phyloP scores from a whole-genome alignment of 2,329 filamentous ascomycete genomes.

The Claviceps sp. region DNA sequence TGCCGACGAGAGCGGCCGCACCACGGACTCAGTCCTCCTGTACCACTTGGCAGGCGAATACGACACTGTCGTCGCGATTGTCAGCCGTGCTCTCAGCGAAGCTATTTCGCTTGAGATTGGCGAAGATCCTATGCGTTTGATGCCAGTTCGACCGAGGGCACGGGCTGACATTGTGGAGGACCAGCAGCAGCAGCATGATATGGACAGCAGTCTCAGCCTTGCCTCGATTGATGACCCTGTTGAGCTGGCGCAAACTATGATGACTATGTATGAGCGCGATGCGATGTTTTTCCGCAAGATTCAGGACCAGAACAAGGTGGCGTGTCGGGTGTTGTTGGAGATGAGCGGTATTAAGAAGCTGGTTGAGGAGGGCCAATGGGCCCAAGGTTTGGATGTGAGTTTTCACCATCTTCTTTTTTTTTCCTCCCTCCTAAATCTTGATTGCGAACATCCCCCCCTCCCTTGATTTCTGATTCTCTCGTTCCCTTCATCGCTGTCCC shows the following conservation, averaged over 20 bases:
- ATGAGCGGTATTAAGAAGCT: conserved; percentile 48
- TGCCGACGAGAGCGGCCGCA: conserved; percentile 87
- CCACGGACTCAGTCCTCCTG: conserved; percentile 83
- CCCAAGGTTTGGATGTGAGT: conserved; percentile 45
- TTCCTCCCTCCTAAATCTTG: not conserved
- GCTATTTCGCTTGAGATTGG: conserved; percentile 77
- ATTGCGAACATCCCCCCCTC: not conserved
- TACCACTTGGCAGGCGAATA: conserved; percentile 94
- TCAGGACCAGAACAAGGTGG: conserved; percentile 40
- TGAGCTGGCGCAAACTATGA: conserved; percentile 46
- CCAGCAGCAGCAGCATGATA: conserved; percentile 16
- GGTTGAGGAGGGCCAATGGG: conserved; percentile 42
- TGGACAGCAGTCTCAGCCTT: conserved; percentile 44
- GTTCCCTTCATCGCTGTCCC: not conserved
- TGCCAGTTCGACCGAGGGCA: conserved; percentile 63
- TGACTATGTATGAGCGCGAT: conserved; percentile 48
- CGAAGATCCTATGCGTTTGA: conserved; percentile 62
- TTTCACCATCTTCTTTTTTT: conserved; percentile 8
- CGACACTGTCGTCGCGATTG: conserved; percentile 79
- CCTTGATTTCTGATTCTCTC: not conserved
- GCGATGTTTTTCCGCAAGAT: conserved; percentile 48
- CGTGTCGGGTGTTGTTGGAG: conserved; percentile 42
- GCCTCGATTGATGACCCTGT: conserved; percentile 47
- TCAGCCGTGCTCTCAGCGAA: conserved; percentile 83
- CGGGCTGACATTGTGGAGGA: conserved; percentile 21